phyloP scores from a whole-genome alignment of 1,284 basidiomycete species.

The Sanghuangporus sanghuang region DNA sequence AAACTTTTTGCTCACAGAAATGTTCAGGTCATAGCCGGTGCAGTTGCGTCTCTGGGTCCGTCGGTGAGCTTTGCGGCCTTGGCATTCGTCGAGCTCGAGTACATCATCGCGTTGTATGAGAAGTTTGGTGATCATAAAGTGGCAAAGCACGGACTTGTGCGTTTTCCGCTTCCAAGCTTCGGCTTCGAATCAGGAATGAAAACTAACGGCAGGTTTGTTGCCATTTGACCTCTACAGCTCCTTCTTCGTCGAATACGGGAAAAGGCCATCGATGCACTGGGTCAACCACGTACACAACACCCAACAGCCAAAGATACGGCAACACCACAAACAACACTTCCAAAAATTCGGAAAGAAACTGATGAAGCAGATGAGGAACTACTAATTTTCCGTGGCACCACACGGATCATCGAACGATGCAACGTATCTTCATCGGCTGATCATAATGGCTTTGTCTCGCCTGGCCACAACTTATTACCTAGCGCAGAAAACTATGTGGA shows the following conservation, averaged over 20 bases:
- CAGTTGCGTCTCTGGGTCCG: conserved; percentile 18
- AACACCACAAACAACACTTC: neutral
- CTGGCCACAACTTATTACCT: neutral
- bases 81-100: conserved; percentile 18
- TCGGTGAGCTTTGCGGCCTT: conserved; percentile 16
- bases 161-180: neutral
- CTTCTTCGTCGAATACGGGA: conserved; percentile 6
- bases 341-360: neutral
- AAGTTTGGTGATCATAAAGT: conserved; percentile 1
- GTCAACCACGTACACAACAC: neutral
- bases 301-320: neutral
- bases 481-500: no score
- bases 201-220: no score
- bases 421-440: neutral
- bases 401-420: conserved; percentile 3
- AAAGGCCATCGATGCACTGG: neutral
- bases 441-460: neutral
- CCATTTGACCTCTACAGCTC: neutral
- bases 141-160: conserved; percentile 8
- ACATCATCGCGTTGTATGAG: neutral
- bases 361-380: conserved; percentile 1
- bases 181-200: no score
- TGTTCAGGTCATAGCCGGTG: conserved; percentile 18
- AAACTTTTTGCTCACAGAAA: neutral
- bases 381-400: conserved; percentile 4